Conservation (phyloP, 1,139 yeast genomes). For the Geotrichum klebahnii region DNA sequence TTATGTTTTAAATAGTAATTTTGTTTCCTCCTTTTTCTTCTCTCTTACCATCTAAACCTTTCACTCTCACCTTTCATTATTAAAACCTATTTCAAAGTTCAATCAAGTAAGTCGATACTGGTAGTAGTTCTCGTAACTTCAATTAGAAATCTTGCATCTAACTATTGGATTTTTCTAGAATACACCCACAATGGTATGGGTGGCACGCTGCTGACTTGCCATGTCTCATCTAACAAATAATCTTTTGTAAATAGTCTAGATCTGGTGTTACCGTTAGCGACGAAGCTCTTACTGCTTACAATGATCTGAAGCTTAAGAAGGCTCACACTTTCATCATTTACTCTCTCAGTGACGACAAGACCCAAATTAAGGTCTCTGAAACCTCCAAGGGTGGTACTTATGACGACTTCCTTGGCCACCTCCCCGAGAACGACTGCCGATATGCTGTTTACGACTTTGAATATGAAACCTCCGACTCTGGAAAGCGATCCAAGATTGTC, state of each 20-base stretch:
- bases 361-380: slow-evolving; percentile 84
- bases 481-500: slow-evolving; percentile 88
- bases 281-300: slow-evolving; percentile 88
- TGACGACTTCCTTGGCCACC: slow-evolving; percentile 76
- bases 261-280: slow-evolving; percentile 79
- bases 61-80: neutral
- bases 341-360: slow-evolving; percentile 75
- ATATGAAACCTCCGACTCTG: slow-evolving; percentile 85
- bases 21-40: slow-evolving; percentile 2
- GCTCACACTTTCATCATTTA: slow-evolving; percentile 73
- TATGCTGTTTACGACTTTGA: slow-evolving; percentile 96
- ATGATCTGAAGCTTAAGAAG: slow-evolving; percentile 93
- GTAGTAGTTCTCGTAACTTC: no score
- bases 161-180: no score
- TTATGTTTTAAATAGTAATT: neutral
- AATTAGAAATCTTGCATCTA: no score
- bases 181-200: no score
- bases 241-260: no score
- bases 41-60: neutral
- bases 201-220: no score
- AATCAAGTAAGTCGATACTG: neutral
- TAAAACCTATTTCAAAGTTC: neutral
- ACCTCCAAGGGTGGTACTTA: slow-evolving; percentile 71
- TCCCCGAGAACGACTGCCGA: slow-evolving; percentile 94
- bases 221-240: no score